Conservation (phyloP, 345 rosid genomes). For the Abelmoschus esculentus region DNA sequence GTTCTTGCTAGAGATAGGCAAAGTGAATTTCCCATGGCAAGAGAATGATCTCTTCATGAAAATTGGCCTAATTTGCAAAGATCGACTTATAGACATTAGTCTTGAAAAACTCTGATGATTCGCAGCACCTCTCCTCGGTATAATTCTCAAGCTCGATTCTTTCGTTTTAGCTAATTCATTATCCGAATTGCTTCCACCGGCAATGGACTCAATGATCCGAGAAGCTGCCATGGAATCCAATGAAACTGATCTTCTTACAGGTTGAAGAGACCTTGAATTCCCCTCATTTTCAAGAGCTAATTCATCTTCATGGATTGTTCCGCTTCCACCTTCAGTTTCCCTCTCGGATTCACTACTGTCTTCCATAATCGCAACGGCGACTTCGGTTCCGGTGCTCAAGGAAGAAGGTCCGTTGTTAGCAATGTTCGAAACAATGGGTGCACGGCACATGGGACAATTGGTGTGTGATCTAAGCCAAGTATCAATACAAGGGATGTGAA, state of each 20-base stretch:
- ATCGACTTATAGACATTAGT: slow-evolving; percentile 29
- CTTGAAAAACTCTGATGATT: slow-evolving; percentile 23
- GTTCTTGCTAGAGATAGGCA: slow-evolving; percentile 1
- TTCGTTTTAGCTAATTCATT: slow-evolving; percentile 16
- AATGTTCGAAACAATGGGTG: slow-evolving; percentile 32
- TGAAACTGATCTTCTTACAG: slow-evolving; percentile 68
- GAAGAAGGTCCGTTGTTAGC: neutral
- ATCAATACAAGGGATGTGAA: slow-evolving; percentile 63
- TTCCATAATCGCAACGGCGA: slow-evolving; percentile 8
- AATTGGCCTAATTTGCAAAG: slow-evolving; percentile 30
- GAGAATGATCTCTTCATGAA: slow-evolving; percentile 59
- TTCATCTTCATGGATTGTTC: slow-evolving; percentile 9
- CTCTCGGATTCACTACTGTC: slow-evolving; percentile 19
- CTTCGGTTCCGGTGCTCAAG: neutral
- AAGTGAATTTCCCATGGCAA: slow-evolving; percentile 45
- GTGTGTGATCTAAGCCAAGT: slow-evolving; percentile 41
- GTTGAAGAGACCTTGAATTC: slow-evolving; percentile 15
- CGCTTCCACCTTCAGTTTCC: neutral
- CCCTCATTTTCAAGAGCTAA: slow-evolving; percentile 12
- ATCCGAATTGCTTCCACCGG: slow-evolving; percentile 9
- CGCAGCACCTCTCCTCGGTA: slow-evolving; percentile 15
- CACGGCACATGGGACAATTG: slow-evolving; percentile 33
- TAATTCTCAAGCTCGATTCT: slow-evolving; percentile 17
- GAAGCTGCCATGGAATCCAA: slow-evolving; percentile 52
- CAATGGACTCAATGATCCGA: slow-evolving; percentile 33